Evolutionary conservation across 495 filamentous ascomycete genomes (phyloP), one percentile per base, ranked within the genome.

Genomic region (Parathielavia appendiculata): DNA sequence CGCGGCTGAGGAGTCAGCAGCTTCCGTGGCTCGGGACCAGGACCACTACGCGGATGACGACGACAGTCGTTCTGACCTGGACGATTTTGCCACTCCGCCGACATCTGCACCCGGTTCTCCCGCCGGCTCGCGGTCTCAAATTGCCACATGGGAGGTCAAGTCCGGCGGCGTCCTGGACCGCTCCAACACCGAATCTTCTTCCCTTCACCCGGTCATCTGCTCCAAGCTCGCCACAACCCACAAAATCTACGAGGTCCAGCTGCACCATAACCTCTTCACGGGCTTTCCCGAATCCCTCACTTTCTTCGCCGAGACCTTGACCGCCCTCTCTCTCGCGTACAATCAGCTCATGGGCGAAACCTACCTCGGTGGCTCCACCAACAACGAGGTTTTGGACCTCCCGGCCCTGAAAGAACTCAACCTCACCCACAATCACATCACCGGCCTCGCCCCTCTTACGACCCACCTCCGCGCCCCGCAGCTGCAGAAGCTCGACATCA

Each of bases 201-300:
- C 77, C 8, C 70, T 83, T 5, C 76, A 81, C 52, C 79, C 80
- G 0, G 76, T 78, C 5, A 70, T 76, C 41, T 79, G 75, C 57
- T 78, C 77, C 30, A 73, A 77, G 50, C 67, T 81, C 30, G 77
- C 77, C 0, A 69, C 71, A 13, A 71, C 68, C 46, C 72, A 83
- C 55, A 73, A 72, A 17, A 69, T 81, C 26, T 69, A 69, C 9
- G 76, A 78, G 22, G 72, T 93, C 8, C 81, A 86, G 52, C 77
- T 96, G 43, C 83, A 89, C 35, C 84, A 90, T 60, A 96, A 97
- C 70, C 77, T 81, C 22, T 79, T 96, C 59, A 80, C 79, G 7
- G 65, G 72, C 12, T 81, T 96, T 20, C 92, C 92, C 4, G 75
- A 79, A 20, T 82, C 83, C 4, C 74, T 95, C 22, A 78, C 77